Evolutionary conservation across 2,329 filamentous ascomycete genomes (phyloP).

Genomic region (Cladophialophora carrionii): DNA sequence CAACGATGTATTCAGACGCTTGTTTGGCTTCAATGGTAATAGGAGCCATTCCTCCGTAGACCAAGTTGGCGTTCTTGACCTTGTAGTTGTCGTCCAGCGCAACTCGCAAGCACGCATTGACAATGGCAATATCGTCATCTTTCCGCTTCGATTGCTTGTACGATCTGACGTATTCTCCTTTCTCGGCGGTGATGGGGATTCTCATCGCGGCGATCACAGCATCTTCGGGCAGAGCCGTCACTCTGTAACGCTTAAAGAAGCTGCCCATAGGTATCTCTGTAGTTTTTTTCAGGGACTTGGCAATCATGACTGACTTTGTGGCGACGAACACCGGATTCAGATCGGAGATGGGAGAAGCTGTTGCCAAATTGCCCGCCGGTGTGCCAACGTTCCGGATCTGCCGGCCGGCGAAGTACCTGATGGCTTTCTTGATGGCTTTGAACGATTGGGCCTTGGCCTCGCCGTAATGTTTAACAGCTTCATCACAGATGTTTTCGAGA

Average conservation of each 20-base stretch:
- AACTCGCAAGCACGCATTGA: constrained; percentile 82
- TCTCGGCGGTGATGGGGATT: constrained; percentile 75
- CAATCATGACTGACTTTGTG: constrained; percentile 77
- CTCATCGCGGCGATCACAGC: constrained; percentile 83
- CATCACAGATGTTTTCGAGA: constrained; percentile 78
- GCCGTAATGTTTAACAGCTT: constrained; percentile 81
- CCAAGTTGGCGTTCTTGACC: constrained; percentile 75
- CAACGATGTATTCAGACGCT: constrained; percentile 72
- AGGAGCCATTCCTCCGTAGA: constrained; percentile 94
- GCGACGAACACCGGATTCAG: constrained; percentile 92
- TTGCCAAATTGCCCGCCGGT: constrained; percentile 89
- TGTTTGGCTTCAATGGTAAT: constrained; percentile 85
- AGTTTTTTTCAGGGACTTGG: constrained; percentile 73
- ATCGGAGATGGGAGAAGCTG: constrained; percentile 94
- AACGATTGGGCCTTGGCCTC: constrained; percentile 73
- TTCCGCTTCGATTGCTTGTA: constrained; percentile 98
- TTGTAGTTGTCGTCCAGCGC: constrained; percentile 68
- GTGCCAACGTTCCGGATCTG: constrained; percentile 98
- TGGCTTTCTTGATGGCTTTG: constrained; percentile 86
- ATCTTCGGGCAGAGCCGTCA: constrained; percentile 77
- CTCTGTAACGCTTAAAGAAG: constrained; percentile 91
- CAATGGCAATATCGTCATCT: constrained; percentile 97
- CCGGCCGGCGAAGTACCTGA: constrained; percentile 90
- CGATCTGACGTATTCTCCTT: constrained; percentile 80
- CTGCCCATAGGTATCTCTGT: constrained; percentile 86